Evolutionary conservation across 345 rosid genomes (phyloP), one percentile per base, ranked within the genome.

Genomic region (Toxicodendron radicans): DNA sequence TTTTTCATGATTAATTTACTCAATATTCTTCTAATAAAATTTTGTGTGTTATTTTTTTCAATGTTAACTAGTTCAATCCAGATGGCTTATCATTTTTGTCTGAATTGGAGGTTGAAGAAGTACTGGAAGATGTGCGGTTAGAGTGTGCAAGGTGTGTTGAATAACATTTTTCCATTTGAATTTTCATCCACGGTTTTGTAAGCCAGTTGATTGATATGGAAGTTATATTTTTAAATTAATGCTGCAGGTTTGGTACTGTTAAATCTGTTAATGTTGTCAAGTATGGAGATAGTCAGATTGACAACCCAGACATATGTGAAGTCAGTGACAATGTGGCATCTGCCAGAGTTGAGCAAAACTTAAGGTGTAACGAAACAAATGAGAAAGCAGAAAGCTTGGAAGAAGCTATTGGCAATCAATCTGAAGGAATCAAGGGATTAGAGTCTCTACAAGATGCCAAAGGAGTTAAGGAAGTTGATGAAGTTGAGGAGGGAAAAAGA

Each of bases 181-280:
- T 63, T 20, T 45, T 20, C 33, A 30, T 71, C 4, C 5, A 18
- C 68, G 23, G 5, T 59, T 68, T 16, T 71, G 60, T 57, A 24
- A 27, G 53, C 71, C 58, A 20, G 43, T 75, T 52, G 30, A 57
- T 49, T 67, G 61, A 77, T 70, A 73, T 60, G 16, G 52, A 57
- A 66, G 60, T 58, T 76, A 57, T 20, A 35, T 58, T 59, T 41
- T 58, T 61, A 33, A 48, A 9, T 79, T 76, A 20, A 24, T 58
- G 51, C 79, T 87, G 87, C 92, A 95, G 99, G 91, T 93, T 93
- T 89, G 99, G 99, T 71, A 66, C 83, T 53, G 88, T 95, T 21
- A 91, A 83, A 82, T 90, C 97, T 38, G 73, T 91, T 66, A 90
- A 91, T 80, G 74, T 91, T 53, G 84, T 89, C 80, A 85, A 80